Base-by-base conservation (phyloP, 2,329 filamentous ascomycete species). In the Penicillium crustosum region DNA sequence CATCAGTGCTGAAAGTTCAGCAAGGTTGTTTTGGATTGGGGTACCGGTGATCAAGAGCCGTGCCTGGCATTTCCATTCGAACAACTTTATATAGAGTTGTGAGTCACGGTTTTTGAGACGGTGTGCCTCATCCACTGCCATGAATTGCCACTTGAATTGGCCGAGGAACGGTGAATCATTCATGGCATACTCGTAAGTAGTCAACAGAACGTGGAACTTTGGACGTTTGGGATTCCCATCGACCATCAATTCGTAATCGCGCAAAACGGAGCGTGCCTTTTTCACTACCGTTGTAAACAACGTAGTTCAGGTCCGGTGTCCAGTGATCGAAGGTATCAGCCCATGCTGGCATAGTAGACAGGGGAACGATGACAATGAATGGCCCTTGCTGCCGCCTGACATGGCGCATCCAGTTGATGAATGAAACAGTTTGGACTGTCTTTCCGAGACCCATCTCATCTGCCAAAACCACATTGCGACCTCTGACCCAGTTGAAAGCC, bases 361-460 rank as follows among this genome's bases (percentile, higher is more conserved):
- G 83, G 29, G 94, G 94, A 8, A 96, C 94, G n/a, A 97, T 91
- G 59, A 97, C 93, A 43, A 99, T 86, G 70, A 97, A 97, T 0
- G 94, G 94, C 0, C 94, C 94, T 75, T 97, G 90, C 73, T 99
- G 94, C 49, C 83, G 83, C 65, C 93, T 87, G 58, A 92, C 87
- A 75, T 97, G 93, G 54, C 91, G 90, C 59, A 99, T 83, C 93
- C 94, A 99, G 73, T 93, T 97, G 75, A 99, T 89, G 74, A 97
- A 97, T 0, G 93, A 88, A 29, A 99, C 93, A 0, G 93, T 97
- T 77, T 99, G 94, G 0, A 99, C 94, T 0, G 94, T 99, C 79
- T 99, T 99, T 29, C 94, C 94, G 15, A 99, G 83, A 68, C 94
- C 94, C 94, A 99, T 99, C 77, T 99, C 94, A 72, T 99, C 94